Evolutionary conservation across 306 rosid species (phyloP), one percentile per base, ranked within the genome.

Genomic region (Gastrolobium villosum): DNA sequence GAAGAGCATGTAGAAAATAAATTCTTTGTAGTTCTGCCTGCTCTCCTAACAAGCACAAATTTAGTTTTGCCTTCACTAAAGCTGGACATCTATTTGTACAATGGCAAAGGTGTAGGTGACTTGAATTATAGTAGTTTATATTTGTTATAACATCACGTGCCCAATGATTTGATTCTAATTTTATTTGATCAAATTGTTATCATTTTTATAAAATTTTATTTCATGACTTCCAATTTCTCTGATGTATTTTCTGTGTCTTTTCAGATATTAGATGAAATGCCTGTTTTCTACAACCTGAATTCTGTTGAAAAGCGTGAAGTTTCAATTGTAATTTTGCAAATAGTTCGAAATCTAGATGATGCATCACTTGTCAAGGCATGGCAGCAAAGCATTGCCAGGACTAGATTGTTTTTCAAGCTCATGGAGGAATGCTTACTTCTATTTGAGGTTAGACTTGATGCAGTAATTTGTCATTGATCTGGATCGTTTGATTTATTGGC

Each of bases 201-300:
- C 35, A 39, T 11, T 70, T 35, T 45, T 15, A 15, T 3, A 1
- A n/a, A 32, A 34, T 49, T 61, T 6, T 84, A 75, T 63, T 77
- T 35, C 44, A 46, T 37, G 67, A 54, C 74, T 54, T 69, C 50
- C 40, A 70, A 39, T 72, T 52, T 79, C 32, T 65, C 20, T 75
- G 11, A 82, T 48, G 72, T 70, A 69, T 74, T 80, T 43, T 55
- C n/a, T 6, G 82, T 37, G 50, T 65, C 55, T 81, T 30, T 78
- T 84, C 96, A 95, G 99, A 91, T 95, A 81, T 79, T 95, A 62
- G 99, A 95, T 85, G 99, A 95, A 80, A 95, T 95, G 99, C 99
- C 99, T 13, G 97, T 95, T 84, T 92, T 92, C 81, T 93, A 91
- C 90, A 95, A 95, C 86, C 93, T 95, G 57, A 91, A 87, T 86